A percentile compares a stretch with the other conserved stretches of the same genome.
These are phyloP conservation scores for Protea cynaroides DNA, from an alignment of 164 flowering plant species.

Conservation along the genomic window DNA sequence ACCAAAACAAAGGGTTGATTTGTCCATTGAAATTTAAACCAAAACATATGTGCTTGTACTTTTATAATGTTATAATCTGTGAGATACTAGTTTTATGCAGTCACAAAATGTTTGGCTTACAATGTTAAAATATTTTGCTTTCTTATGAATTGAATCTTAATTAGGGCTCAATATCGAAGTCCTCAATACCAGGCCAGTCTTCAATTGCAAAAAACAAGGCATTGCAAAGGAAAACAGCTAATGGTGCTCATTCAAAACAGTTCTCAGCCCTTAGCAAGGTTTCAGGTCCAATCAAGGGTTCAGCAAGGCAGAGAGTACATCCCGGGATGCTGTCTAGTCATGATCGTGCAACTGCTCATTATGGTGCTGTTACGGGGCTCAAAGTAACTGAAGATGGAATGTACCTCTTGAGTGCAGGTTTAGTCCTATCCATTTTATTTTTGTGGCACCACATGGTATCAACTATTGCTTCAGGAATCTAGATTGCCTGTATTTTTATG, in stretches of 20 bases:
- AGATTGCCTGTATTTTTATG: neutral
- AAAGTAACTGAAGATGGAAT: slow-evolving; percentile 82
- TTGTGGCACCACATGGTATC: neutral
- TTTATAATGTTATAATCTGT: neutral
- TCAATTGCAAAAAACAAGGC: slow-evolving; percentile 26
- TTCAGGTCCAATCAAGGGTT: slow-evolving; percentile 38
- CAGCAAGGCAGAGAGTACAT: slow-evolving; percentile 57
- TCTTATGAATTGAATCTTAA: neutral
- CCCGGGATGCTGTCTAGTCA: slow-evolving; percentile 85
- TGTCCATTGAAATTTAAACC: too few relatives aligned
- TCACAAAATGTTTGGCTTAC: neutral
- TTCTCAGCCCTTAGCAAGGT: slow-evolving; percentile 22
- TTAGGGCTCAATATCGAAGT: slow-evolving; percentile 39
- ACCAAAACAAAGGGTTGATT: too few relatives aligned
- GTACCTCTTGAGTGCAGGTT: slow-evolving; percentile 95
- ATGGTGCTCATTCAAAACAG: slow-evolving; percentile 45
- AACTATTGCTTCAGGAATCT: neutral
- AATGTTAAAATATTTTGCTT: neutral
- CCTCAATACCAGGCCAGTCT: slow-evolving; percentile 33
- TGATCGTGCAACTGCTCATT: slow-evolving; percentile 89
- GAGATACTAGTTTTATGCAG: neutral
- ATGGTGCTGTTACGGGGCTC: slow-evolving; percentile 85
- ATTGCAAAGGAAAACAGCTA: slow-evolving; percentile 35
- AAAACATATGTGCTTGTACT: too few relatives aligned
- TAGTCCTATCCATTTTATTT: slow-evolving; percentile 5